A percentile compares a stretch with the other conserved stretches of the same genome.
Evolutionary conservation across 352 stramenopile species (phyloP).

Genomic region (Thraustochytrium striatum): DNA sequence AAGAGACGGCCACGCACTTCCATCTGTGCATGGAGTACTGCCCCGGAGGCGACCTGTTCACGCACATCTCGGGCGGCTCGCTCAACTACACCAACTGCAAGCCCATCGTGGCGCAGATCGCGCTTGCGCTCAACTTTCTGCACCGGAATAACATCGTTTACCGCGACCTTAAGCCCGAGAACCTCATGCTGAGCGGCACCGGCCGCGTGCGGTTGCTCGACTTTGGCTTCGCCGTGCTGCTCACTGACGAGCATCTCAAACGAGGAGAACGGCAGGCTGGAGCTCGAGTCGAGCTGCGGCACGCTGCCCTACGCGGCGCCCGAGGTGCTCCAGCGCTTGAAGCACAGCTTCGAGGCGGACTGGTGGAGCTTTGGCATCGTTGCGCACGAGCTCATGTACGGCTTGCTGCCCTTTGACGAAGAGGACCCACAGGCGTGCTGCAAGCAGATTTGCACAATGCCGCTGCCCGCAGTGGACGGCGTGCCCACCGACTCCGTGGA

Average conservation of each 20-base stretch:
- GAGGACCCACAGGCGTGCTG: no score
- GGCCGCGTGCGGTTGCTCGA: conserved; percentile 38
- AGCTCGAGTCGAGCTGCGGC: conserved; percentile 4
- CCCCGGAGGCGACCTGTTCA: conserved; percentile 19
- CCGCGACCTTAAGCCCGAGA: conserved; percentile 43
- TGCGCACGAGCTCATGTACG: conserved; percentile 28
- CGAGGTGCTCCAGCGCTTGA: conserved; percentile 18
- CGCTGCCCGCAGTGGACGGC: no score
- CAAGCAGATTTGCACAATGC: no score
- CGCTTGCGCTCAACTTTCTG: conserved; percentile 1
- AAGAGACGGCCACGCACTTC: no score
- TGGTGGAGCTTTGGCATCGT: conserved; percentile 43
- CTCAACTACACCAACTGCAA: no score
- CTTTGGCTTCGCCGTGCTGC: conserved; percentile 32
- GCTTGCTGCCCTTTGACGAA: conserved; percentile 38
- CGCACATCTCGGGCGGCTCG: background rate
- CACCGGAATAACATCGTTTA: conserved; percentile 39
- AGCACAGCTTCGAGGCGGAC: conserved; percentile 44
- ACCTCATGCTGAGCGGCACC: conserved; percentile 6
- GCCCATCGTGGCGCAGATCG: no score
- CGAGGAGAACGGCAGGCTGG: background rate
- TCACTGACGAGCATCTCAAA: conserved; percentile 4
- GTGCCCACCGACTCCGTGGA: no score
- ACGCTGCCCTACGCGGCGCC: conserved; percentile 33
- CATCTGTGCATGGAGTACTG: conserved; percentile 26